Percentiles rank a stretch among this genome's conserved stretches.
phyloP scores from a whole-genome alignment of 306 rosid species.

The Quercus engelmannii region DNA sequence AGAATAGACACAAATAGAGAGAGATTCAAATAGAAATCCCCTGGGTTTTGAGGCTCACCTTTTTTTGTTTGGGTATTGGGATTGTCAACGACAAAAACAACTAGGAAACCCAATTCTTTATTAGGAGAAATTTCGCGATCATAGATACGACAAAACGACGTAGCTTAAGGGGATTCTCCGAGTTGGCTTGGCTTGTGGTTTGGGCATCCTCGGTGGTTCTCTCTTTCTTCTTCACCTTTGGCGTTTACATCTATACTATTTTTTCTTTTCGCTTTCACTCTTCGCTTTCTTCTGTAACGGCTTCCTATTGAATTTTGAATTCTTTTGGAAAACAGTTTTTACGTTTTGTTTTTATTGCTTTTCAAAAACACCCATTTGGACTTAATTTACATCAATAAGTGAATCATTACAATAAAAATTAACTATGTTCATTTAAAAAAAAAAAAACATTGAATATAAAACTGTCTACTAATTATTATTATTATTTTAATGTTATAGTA shows the following conservation, averaged over 20 bases:
- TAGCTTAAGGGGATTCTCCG: slow-evolving; percentile 13
- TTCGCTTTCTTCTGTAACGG: slow-evolving; percentile 27
- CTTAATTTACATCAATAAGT: no score
- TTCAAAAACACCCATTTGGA: not conserved
- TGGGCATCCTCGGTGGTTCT: not conserved
- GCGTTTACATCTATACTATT: slow-evolving; percentile 3
- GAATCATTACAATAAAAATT: no score
- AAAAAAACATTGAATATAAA: no score
- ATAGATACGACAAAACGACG: slow-evolving; percentile 24
- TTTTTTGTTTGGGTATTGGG: not conserved
- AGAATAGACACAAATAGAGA: not conserved
- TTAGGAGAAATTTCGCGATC: slow-evolving; percentile 1
- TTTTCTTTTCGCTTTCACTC: not conserved
- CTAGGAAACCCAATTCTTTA: not conserved
- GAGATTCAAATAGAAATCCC: slow-evolving; percentile 5
- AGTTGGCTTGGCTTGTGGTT: not conserved
- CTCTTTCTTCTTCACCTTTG: no score
- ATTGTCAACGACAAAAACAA: not conserved
- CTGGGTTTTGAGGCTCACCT: not conserved
- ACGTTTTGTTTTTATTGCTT: not conserved
- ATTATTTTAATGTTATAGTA: no score
- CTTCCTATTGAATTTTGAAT: not conserved
- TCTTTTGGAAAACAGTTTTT: not conserved
- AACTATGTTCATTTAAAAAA: no score
- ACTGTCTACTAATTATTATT: no score